A percentile compares a stretch with the other conserved stretches of the same genome.
Conservation (phyloP, 2,329 filamentous ascomycete genomes). For the Coniella vitis region DNA sequence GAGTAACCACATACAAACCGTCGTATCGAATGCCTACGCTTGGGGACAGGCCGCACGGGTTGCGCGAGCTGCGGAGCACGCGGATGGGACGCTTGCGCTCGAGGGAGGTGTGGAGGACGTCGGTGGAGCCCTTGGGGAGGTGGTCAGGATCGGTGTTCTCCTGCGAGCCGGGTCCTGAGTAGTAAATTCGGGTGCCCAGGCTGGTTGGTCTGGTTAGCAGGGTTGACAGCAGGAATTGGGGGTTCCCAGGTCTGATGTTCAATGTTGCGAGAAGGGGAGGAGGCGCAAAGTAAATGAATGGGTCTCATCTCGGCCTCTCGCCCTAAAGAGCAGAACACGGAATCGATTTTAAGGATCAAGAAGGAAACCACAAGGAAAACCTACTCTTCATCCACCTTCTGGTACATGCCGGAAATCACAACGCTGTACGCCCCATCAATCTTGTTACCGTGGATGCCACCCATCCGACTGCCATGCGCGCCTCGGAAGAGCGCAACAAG, state of each 20-base stretch:
- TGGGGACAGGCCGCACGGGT: constrained; percentile 16
- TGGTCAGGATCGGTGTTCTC: constrained; percentile 9
- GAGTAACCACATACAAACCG: constrained; percentile 26
- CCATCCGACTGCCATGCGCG: constrained; percentile 42
- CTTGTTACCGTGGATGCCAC: constrained; percentile 43
- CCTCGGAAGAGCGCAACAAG: constrained; percentile 44
- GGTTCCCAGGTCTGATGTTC: no score
- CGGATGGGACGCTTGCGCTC: constrained; percentile 19
- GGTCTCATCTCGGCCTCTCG: no score
- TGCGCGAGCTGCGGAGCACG: constrained; percentile 23
- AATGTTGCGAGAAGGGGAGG: background rate
- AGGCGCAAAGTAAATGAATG: no score
- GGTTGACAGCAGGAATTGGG: no score
- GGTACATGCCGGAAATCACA: constrained; percentile 36
- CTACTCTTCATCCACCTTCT: constrained; percentile 22
- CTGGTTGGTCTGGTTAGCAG: constrained; percentile 3
- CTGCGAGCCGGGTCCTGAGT: constrained; percentile 23
- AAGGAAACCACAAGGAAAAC: background rate
- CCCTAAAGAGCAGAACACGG: no score
- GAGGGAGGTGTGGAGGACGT: constrained; percentile 18
- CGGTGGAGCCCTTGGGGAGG: constrained; percentile 12
- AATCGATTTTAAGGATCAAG: no score
- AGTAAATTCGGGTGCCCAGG: constrained; percentile 20
- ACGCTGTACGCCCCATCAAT: constrained; percentile 45
- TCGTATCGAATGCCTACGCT: constrained; percentile 29